A percentile compares a stretch with the other conserved stretches of the same genome.
Evolutionary conservation across 768 basidiomycete species (phyloP).

Genomic region (Trametes punicea): DNA sequence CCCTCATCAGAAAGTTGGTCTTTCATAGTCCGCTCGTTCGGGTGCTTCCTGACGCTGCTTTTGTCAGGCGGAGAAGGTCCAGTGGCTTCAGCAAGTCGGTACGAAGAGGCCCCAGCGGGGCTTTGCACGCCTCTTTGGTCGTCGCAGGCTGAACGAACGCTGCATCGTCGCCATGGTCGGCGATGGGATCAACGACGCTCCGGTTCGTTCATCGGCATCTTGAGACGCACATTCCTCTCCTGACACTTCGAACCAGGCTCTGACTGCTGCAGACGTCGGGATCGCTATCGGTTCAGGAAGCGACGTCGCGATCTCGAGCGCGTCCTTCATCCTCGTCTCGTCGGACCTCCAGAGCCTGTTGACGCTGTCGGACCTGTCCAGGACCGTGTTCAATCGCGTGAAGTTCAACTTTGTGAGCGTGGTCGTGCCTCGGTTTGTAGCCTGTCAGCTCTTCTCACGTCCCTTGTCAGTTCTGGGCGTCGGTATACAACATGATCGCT

Average conservation of each 20-base stretch:
- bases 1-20: constrained; percentile 70
- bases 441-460: constrained; percentile 7
- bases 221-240: background rate
- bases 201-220: constrained; percentile 31
- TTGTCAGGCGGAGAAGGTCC: constrained; percentile 52
- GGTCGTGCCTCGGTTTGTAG: background rate
- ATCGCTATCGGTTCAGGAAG: constrained; percentile 68
- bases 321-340: constrained; percentile 75
- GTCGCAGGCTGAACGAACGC: constrained; percentile 30
- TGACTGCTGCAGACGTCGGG: constrained; percentile 56
- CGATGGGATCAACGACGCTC: constrained; percentile 64
- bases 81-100: constrained; percentile 48
- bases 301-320: constrained; percentile 73
- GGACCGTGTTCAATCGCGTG: constrained; percentile 62
- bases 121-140: constrained; percentile 27
- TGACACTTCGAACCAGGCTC: too few species aligned
- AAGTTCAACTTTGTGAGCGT: constrained; percentile 69
- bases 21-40: background rate
- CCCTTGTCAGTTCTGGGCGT: constrained; percentile 53
- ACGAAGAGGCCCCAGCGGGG: constrained; percentile 34
- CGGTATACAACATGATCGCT: constrained; percentile 62
- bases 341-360: constrained; percentile 59
- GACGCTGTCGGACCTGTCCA: constrained; percentile 60
- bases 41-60: background rate
- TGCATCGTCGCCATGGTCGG: constrained; percentile 55